Percentiles rank a stretch among this genome's conserved stretches.
These are phyloP conservation scores for Phanerodontia chrysosporium DNA, from an alignment of 768 basidiomycete genomes.

Conservation along the genomic window DNA sequence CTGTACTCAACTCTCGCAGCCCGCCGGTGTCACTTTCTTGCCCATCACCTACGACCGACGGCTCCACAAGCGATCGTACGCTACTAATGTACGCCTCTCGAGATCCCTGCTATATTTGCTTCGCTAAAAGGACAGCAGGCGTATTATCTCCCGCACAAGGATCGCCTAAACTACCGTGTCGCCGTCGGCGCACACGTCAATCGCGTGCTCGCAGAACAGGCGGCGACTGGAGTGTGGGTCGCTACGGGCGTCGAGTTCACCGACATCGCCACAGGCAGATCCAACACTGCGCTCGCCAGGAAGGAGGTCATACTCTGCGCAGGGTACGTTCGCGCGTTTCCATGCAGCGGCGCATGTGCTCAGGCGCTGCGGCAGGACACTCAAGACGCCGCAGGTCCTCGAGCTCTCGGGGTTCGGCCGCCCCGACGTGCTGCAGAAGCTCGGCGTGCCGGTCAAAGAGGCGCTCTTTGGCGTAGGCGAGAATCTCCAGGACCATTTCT, in stretches of 20 bases:
- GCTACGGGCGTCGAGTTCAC: conserved; percentile 42
- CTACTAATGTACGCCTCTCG: conserved; percentile 21
- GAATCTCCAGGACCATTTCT: conserved; percentile 30
- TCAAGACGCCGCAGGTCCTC: conserved; percentile 12
- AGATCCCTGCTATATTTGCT: no score
- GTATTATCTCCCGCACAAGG: conserved; percentile 20
- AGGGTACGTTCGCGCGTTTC: conserved; percentile 4
- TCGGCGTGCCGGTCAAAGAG: conserved; percentile 45
- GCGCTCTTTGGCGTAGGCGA: conserved; percentile 79
- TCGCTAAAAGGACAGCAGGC: neutral
- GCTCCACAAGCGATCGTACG: conserved; percentile 15
- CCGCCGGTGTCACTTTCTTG: conserved; percentile 6
- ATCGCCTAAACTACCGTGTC: conserved; percentile 27
- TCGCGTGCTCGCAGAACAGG: conserved; percentile 18
- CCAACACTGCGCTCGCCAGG: conserved; percentile 33
- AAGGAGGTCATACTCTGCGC: conserved; percentile 43
- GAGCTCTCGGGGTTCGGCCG: conserved; percentile 62
- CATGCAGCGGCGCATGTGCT: neutral
- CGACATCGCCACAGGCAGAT: conserved; percentile 17
- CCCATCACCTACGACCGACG: conserved; percentile 15
- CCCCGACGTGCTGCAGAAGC: conserved; percentile 37
- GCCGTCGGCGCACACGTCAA: conserved; percentile 25
- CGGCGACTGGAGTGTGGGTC: conserved; percentile 18
- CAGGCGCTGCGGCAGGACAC: neutral
- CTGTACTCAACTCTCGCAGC: no score